Evolutionary conservation across 1,284 basidiomycete species (phyloP).

Genomic region (Salmacisia buchloeana): DNA sequence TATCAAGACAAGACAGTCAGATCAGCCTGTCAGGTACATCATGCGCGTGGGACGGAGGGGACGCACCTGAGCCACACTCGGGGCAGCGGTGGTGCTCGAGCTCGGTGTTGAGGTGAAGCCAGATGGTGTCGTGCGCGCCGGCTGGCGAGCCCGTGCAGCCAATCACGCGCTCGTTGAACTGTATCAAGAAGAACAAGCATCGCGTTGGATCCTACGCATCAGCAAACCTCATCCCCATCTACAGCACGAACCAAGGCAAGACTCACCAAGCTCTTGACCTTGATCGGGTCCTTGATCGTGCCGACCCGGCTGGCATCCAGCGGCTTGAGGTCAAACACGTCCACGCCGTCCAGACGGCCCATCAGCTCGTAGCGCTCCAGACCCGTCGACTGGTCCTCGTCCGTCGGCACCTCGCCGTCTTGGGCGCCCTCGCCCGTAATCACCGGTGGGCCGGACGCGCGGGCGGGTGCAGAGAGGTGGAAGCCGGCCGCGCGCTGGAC

Average conservation of each 20-base stretch:
- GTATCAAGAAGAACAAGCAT: not conserved
- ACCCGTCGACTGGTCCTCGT: conserved; percentile 88
- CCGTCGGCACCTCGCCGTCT: conserved; percentile 71
- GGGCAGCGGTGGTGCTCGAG: conserved; percentile 45
- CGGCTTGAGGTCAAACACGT: conserved; percentile 84
- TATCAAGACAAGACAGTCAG: not conserved
- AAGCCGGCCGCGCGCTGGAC: conserved; percentile 28
- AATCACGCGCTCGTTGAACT: conserved; percentile 25
- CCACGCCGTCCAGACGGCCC: conserved; percentile 78
- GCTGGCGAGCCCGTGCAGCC: conserved; percentile 49
- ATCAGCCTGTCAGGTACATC: not conserved
- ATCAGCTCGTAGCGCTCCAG: conserved; percentile 89
- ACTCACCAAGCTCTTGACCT: conserved; percentile 79
- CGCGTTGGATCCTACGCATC: not conserved
- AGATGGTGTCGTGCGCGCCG: conserved; percentile 48
- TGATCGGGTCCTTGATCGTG: conserved; percentile 79
- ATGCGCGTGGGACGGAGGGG: not conserved
- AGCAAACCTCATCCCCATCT: not conserved
- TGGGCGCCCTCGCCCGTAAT: conserved; percentile 71
- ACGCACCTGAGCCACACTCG: conserved; percentile 48
- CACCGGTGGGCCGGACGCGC: conserved; percentile 56
- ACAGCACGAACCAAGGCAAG: not conserved
- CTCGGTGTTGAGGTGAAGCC: conserved; percentile 40
- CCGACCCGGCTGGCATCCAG: conserved; percentile 80
- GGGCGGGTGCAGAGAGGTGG: conserved; percentile 32